Base-by-base conservation (phyloP, 495 filamentous ascomycete genomes). In the Filosporella fistucella region DNA sequence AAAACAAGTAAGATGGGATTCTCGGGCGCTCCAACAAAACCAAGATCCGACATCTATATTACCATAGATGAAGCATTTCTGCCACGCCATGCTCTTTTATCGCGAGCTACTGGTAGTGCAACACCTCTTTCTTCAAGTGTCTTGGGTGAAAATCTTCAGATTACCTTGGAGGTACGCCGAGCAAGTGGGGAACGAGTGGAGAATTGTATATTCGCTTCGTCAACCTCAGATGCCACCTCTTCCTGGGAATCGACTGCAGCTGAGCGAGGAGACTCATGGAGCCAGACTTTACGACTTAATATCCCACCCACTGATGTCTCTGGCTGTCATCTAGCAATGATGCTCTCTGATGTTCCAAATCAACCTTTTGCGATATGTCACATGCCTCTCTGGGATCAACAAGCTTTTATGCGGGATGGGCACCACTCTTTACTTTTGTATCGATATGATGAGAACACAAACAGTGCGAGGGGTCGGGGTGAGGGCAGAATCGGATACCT, bases 1-100 rank as follows among this genome's bases (percentile, higher is more conserved):
- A 83, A 82, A 54, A 91, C 90, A 5, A 78, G 75, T 52, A 89
- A 91, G 62, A 89, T 96, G 57, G 91, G 89, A n/a, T 99, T 99
- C 65, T 84, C 93, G 2, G 90, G 90, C 16, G 91, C 89, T 7
- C 93, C 93, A 1, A 88, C 85, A 0, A 87, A 86, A 56, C 75
- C 88, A 8, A 70, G 93, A 52, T 95, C 88, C 11, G 93, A 99
- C 60, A 96, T 99, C 38, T 99, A 97, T 61, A 62, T 99, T 18
- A 95, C 88, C 0, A 63, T 99, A 41, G 77, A 78, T 29, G 82
- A 88, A 54, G 83, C 89, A 0, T 72, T 77, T 12, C 65, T 99
- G 2, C 81, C 86, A 26, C 72, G 80, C 28, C 86, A 91, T 49
- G 87, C 87, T 2, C 67, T 91, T 10, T 70, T 99, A 3, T 85